Base-by-base conservation (phyloP, 129 eudicot genomes). In the Artemisia tridentata region DNA sequence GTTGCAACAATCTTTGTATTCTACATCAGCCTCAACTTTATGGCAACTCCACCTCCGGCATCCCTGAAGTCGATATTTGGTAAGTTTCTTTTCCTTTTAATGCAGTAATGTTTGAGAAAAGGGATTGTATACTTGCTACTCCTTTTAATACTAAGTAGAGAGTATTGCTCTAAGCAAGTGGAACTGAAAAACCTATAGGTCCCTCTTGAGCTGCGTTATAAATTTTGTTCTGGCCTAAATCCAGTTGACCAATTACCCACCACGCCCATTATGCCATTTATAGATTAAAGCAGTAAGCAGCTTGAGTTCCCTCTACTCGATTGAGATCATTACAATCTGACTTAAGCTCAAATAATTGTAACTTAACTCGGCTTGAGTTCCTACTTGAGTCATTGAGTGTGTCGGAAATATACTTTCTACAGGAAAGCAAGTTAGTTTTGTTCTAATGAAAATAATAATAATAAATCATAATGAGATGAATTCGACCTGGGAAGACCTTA, bases 31-130 rank as follows among this genome's bases (percentile, higher is more conserved):
- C 81, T 85, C 68, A 95, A 87, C 80, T 90, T 95, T 75, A 84
- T 90, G 93, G 84, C 88, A 27, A 87, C 97, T 59, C 93, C 96
- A 50, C 86, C 96, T 75, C 96, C 88, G 3, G 84, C 85, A 73
- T 90, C 97, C 68, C 84, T 84, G 50, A 80, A 65, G 70, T 78
- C 83, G 17, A 87, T 90, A 46, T 90, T 75, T 45, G 99, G 99
- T 90, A 57, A 72, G 72, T 17, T 17, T 56, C 20, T 10, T 64
- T 50, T 68, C 59, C 11, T 11, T 59, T 5, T 11, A 49, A 50
- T 4, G 50, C 78, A 9, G 1, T 3, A 14, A 59, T 45, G 47
- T 45, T 14, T 20, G 4, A 41, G 12, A 63, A 18, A 31, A 27
- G 1, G 34, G 25, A 10, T 20, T 38, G 45, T 7, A 38, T 38